Evolutionary conservation across 768 basidiomycete species (phyloP).

Genomic region (Lactifluus echinatus): DNA sequence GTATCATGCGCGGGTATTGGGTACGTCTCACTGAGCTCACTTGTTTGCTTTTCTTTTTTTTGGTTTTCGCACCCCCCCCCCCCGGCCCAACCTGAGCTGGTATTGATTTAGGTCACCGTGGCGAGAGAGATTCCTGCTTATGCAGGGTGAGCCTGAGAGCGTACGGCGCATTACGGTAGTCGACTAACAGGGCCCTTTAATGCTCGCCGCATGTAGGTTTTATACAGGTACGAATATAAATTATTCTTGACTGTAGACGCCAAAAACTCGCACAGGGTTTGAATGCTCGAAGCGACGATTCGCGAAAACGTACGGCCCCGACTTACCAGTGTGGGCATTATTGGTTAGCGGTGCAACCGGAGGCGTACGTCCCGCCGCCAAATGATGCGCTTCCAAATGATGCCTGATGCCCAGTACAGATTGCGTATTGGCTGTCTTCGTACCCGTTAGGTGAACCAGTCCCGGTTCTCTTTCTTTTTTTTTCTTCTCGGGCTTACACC

Average conservation of each 20-base stretch:
- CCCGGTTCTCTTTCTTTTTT: background rate
- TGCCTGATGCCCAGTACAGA: conserved; percentile 30
- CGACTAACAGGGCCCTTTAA: no score
- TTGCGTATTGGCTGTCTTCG: conserved; percentile 90
- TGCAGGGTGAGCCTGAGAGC: conserved; percentile 48
- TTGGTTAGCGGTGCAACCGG: conserved; percentile 77
- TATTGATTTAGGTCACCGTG: conserved; percentile 60
- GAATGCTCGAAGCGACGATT: conserved; percentile 85
- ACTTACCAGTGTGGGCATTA: conserved; percentile 79
- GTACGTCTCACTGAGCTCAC: conserved; percentile 34
- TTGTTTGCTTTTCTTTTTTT: background rate
- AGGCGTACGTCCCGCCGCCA: conserved; percentile 43
- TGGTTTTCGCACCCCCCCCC: background rate
- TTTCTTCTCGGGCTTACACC: background rate
- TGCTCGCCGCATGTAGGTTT: conserved; percentile 37
- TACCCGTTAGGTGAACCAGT: conserved; percentile 65
- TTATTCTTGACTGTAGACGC: no score
- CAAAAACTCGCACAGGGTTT: conserved; percentile 46
- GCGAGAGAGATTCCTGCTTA: conserved; percentile 94
- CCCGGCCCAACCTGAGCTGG: background rate
- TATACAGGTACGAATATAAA: conserved; percentile 44
- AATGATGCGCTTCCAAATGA: background rate
- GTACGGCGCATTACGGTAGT: no score
- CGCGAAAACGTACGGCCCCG: conserved; percentile 46
- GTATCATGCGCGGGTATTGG: conserved; percentile 98